A percentile compares a stretch with the other conserved stretches of the same genome.
These are phyloP conservation scores for Candolleomyces aberdarensis DNA, from an alignment of 768 basidiomycete genomes.

Conservation along the genomic window DNA sequence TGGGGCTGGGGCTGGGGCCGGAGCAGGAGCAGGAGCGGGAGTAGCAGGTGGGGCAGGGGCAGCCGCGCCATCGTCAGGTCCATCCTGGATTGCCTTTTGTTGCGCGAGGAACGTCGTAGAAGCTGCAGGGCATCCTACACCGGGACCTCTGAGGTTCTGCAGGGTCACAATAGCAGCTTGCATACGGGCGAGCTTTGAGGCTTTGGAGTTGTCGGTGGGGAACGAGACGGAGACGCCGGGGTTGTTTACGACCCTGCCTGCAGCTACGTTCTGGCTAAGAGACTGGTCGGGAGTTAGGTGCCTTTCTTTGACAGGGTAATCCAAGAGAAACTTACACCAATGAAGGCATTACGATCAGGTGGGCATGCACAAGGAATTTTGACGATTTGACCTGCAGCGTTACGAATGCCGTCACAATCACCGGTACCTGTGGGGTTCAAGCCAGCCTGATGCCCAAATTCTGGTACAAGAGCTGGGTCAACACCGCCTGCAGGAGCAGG, in stretches of 20 bases:
- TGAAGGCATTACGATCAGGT: slow-evolving; percentile 50
- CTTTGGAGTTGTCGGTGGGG: slow-evolving; percentile 55
- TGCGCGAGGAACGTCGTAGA: slow-evolving; percentile 58
- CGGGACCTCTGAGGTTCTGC: slow-evolving; percentile 71
- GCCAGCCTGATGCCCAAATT: slow-evolving; percentile 53
- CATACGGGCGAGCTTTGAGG: slow-evolving; percentile 53
- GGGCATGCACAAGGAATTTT: slow-evolving; percentile 69
- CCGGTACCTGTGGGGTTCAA: slow-evolving; percentile 66
- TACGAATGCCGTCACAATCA: slow-evolving; percentile 65
- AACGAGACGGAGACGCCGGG: slow-evolving; percentile 56
- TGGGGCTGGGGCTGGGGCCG: neutral
- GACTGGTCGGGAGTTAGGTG: slow-evolving; percentile 19
- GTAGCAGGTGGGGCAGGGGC: slow-evolving; percentile 18
- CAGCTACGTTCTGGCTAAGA: slow-evolving; percentile 54
- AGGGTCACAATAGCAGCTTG: slow-evolving; percentile 60
- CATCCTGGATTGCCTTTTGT: slow-evolving; percentile 33
- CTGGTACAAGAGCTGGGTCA: slow-evolving; percentile 51
- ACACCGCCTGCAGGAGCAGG: slow-evolving; percentile 37
- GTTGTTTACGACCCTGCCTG: slow-evolving; percentile 65
- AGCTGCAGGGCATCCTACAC: slow-evolving; percentile 63
- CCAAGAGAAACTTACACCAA: slow-evolving; percentile 32
- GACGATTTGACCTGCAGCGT: slow-evolving; percentile 50
- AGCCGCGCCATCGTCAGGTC: slow-evolving; percentile 11
- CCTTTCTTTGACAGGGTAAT: neutral
- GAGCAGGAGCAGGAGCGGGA: slow-evolving; percentile 2